phyloP scores from a whole-genome alignment of 805 yeast genomes.

The Grigorovia yakushimaensis region DNA sequence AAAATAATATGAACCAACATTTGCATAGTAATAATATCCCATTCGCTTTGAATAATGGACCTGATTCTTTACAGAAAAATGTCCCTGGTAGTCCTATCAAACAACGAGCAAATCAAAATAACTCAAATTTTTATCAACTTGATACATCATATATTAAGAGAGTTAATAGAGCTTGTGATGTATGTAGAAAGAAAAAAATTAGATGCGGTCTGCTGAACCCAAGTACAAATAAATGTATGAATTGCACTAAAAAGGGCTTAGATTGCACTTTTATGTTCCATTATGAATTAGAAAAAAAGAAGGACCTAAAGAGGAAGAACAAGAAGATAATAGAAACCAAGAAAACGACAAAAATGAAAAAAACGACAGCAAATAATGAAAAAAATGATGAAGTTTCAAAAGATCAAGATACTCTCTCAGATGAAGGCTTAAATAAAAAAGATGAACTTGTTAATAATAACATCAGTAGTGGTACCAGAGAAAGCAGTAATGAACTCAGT shows the following conservation, averaged over 20 bases:
- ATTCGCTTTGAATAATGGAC: background rate
- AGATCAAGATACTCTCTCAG: background rate
- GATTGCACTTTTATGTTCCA: constrained; percentile 17
- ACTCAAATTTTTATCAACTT: constrained; percentile 8
- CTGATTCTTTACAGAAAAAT: background rate
- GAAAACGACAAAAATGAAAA: too few species aligned
- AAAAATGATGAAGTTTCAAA: too few species aligned
- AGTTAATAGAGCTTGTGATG: constrained; percentile 16
- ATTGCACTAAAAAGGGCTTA: constrained; percentile 11
- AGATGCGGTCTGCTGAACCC: constrained; percentile 13
- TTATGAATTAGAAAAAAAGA: constrained; percentile 7
- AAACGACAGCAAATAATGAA: background rate
- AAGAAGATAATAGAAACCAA: background rate
- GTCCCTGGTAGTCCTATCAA: background rate
- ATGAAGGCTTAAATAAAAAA: too few species aligned
- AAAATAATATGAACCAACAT: too few species aligned
- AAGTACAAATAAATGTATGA: constrained; percentile 9
- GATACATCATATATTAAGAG: constrained; percentile 7
- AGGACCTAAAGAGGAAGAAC: background rate
- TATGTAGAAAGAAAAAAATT: constrained; percentile 16
- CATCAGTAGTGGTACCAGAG: too few species aligned
- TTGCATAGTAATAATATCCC: background rate
- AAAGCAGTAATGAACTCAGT: too few species aligned
- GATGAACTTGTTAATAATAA: too few species aligned
- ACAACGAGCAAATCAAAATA: background rate